phyloP scores from a whole-genome alignment of 2,329 filamentous ascomycete species.

The Trichoderma endophyticum region DNA sequence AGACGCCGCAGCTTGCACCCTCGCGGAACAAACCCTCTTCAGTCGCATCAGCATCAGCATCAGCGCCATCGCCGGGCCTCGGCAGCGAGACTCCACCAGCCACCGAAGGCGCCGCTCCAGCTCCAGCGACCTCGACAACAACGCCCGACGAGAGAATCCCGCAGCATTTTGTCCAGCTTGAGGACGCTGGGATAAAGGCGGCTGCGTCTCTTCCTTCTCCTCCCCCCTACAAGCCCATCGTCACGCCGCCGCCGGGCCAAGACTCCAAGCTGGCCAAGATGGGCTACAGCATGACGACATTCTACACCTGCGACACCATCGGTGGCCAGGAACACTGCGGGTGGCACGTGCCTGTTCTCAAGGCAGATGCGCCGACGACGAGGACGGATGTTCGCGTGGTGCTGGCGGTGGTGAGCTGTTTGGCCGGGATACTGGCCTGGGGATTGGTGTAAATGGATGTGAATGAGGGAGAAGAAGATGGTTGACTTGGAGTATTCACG shows the following conservation, averaged over 20 bases:
- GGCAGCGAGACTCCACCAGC: conserved; percentile 3
- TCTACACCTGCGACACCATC: conserved; percentile 34
- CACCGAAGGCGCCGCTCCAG: conserved; percentile 4
- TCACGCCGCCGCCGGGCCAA: conserved; percentile 34
- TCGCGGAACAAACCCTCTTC: background rate
- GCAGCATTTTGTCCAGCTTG: background rate
- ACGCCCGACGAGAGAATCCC: background rate
- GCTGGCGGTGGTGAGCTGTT: conserved; percentile 21
- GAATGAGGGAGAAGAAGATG: background rate
- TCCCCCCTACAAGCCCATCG: conserved; percentile 27
- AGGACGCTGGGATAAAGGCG: background rate
- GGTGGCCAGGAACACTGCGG: conserved; percentile 33
- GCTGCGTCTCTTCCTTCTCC: background rate
- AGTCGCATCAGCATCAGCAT: background rate
- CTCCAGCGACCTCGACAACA: background rate
- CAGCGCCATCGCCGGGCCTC: background rate
- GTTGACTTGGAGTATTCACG: background rate
- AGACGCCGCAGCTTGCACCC: background rate
- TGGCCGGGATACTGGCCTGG: conserved; percentile 27
- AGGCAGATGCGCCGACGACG: conserved; percentile 25
- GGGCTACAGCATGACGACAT: conserved; percentile 35
- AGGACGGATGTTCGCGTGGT: conserved; percentile 25
- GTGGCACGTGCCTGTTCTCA: conserved; percentile 36
- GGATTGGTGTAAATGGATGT: conserved; percentile 24
- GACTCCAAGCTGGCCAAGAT: conserved; percentile 29